These are phyloP conservation scores for Podaxis mareebaensis DNA, from an alignment of 768 basidiomycete genomes.

Conservation along the genomic window DNA sequence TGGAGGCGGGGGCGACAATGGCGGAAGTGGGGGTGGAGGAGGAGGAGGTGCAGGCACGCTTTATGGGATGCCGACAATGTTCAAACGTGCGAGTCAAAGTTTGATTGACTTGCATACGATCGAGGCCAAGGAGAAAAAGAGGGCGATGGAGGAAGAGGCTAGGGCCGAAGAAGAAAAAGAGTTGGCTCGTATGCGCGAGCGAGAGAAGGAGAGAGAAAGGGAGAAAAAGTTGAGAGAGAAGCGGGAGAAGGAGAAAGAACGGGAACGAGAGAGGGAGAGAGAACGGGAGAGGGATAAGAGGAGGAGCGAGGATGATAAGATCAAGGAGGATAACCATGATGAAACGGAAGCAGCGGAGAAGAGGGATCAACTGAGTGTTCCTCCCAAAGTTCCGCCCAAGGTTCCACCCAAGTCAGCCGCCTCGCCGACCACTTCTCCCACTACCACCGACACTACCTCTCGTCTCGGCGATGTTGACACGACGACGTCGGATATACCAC, in stretches of 20 bases:
- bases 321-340: slow-evolving; percentile 8
- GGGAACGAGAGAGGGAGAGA: slow-evolving; percentile 14
- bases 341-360: neutral
- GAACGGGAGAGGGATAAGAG: slow-evolving; percentile 6
- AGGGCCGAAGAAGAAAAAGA: slow-evolving; percentile 28
- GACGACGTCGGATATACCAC: neutral
- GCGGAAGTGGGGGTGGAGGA: neutral
- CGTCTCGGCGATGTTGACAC: neutral
- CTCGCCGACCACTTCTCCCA: neutral
- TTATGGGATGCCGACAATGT: slow-evolving; percentile 42
- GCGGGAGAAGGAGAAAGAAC: slow-evolving; percentile 4
- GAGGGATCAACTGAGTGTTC: neutral
- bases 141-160: slow-evolving; percentile 12
- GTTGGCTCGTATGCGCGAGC: slow-evolving; percentile 29
- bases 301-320: slow-evolving; percentile 12
- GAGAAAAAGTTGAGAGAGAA: slow-evolving; percentile 9
- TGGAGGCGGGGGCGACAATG: slow-evolving; percentile 15
- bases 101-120: slow-evolving; percentile 54
- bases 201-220: slow-evolving; percentile 25
- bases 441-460: neutral
- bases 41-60: slow-evolving; percentile 2
- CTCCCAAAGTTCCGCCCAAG: neutral
- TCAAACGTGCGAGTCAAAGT: slow-evolving; percentile 62
- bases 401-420: neutral
- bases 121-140: slow-evolving; percentile 25